These are phyloP conservation scores for Mitragyna speciosa DNA, from an alignment of 257 asterid species.

Conservation along the genomic window DNA sequence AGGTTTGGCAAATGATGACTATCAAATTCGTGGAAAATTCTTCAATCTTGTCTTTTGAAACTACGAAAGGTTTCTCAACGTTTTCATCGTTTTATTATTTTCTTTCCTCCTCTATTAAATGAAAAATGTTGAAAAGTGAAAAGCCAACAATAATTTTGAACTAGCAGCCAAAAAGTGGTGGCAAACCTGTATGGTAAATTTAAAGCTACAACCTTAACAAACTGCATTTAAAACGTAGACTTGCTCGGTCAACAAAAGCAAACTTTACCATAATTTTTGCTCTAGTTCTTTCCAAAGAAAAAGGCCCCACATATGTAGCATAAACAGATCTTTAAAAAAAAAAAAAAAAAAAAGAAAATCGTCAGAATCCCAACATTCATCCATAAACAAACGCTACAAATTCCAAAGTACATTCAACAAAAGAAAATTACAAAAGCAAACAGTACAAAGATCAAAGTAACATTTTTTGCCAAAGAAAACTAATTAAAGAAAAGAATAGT, in stretches of 20 bases:
- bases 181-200: too few species aligned
- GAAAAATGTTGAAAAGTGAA: background rate
- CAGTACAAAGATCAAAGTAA: too few species aligned
- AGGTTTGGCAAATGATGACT: background rate
- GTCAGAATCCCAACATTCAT: background rate
- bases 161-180: background rate
- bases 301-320: background rate
- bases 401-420: background rate
- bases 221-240: background rate
- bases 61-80: background rate
- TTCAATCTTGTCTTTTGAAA: background rate
- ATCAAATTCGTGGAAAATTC: background rate
- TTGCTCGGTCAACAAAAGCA: background rate
- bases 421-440: background rate
- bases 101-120: too few species aligned
- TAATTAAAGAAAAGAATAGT: too few species aligned
- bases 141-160: background rate
- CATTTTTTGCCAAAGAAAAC: too few species aligned
- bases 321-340: background rate
- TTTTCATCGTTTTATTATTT: too few species aligned
- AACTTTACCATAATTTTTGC: background rate
- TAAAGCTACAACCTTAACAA: background rate
- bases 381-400: background rate
- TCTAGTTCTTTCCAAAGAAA: background rate
- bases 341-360: background rate